phyloP scores from a whole-genome alignment of 345 rosid species.

The Eucalyptus polyanthemos region DNA sequence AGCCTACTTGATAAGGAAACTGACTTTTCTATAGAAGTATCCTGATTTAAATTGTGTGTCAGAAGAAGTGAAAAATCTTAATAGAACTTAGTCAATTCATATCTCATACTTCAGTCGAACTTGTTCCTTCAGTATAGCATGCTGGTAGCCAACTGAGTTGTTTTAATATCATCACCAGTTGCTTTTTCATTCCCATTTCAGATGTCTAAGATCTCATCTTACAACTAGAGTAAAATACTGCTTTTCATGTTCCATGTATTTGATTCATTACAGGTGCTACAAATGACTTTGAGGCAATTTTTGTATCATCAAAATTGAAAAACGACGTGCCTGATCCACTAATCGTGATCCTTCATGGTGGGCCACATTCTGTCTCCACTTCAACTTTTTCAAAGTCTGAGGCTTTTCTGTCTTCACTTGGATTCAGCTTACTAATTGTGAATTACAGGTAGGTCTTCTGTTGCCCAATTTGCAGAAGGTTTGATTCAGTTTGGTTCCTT shows the following conservation, averaged over 20 bases:
- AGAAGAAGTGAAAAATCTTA: background rate
- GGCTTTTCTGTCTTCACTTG: constrained; percentile 88
- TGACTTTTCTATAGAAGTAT: background rate
- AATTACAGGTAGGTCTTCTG: constrained; percentile 60
- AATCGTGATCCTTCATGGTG: constrained; percentile 78
- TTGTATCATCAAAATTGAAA: constrained; percentile 42
- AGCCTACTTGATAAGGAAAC: background rate
- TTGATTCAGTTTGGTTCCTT: background rate
- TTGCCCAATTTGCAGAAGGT: background rate
- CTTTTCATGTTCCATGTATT: background rate
- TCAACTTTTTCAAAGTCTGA: constrained; percentile 47
- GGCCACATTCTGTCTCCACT: constrained; percentile 67
- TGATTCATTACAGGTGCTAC: constrained; percentile 42
- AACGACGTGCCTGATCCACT: constrained; percentile 41
- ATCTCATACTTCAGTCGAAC: background rate
- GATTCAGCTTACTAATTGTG: constrained; percentile 67
- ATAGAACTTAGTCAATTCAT: background rate
- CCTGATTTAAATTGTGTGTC: background rate
- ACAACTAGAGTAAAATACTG: background rate
- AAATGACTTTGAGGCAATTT: constrained; percentile 73
- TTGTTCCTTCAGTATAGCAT: background rate
- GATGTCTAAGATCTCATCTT: background rate
- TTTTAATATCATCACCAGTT: background rate
- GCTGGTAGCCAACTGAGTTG: background rate
- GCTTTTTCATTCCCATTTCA: background rate